Percentiles rank a stretch among this genome's conserved stretches.
phyloP scores from a whole-genome alignment of 2,329 filamentous ascomycete genomes.

The Scedosporium dehoogii region DNA sequence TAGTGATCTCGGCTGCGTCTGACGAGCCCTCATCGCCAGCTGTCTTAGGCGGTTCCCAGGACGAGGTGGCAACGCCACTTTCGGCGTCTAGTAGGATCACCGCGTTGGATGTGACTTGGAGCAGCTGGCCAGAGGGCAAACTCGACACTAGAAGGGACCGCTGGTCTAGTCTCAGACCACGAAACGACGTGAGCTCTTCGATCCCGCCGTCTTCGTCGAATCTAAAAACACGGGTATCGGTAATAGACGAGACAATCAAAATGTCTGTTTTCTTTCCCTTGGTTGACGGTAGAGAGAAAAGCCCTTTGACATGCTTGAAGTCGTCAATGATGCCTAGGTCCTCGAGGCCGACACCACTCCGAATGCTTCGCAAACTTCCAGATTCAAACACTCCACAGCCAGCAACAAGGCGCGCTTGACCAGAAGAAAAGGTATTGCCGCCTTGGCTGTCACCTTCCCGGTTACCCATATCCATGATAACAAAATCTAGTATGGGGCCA shows the following conservation, averaged over 20 bases:
- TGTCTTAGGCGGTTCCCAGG: slow-evolving; percentile 43
- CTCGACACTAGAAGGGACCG: slow-evolving; percentile 65
- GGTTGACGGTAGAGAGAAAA: slow-evolving; percentile 58
- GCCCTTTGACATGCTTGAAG: slow-evolving; percentile 60
- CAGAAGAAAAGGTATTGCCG: slow-evolving; percentile 86
- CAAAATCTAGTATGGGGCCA: slow-evolving; percentile 85
- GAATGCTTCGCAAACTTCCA: slow-evolving; percentile 78
- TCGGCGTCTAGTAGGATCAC: slow-evolving; percentile 55
- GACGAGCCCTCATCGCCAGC: slow-evolving; percentile 26
- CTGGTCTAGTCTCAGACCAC: slow-evolving; percentile 58
- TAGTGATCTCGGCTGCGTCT: slow-evolving; percentile 49
- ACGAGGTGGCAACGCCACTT: slow-evolving; percentile 39
- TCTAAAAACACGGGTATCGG: slow-evolving; percentile 72
- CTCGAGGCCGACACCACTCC: slow-evolving; percentile 88
- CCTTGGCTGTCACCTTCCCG: slow-evolving; percentile 63
- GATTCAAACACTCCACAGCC: slow-evolving; percentile 86
- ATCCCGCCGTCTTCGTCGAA: slow-evolving; percentile 69
- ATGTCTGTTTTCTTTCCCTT: slow-evolving; percentile 49
- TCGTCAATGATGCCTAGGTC: slow-evolving; percentile 75
- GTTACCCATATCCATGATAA: slow-evolving; percentile 92
- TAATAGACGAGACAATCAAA: slow-evolving; percentile 69
- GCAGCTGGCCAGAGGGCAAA: slow-evolving; percentile 49
- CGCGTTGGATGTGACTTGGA: slow-evolving; percentile 65
- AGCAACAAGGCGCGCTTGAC: slow-evolving; percentile 86
- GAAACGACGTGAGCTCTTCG: slow-evolving; percentile 73